phyloP scores from a whole-genome alignment of 2,329 filamentous ascomycete genomes.

The Chrysoporthe deuterocubensis region DNA sequence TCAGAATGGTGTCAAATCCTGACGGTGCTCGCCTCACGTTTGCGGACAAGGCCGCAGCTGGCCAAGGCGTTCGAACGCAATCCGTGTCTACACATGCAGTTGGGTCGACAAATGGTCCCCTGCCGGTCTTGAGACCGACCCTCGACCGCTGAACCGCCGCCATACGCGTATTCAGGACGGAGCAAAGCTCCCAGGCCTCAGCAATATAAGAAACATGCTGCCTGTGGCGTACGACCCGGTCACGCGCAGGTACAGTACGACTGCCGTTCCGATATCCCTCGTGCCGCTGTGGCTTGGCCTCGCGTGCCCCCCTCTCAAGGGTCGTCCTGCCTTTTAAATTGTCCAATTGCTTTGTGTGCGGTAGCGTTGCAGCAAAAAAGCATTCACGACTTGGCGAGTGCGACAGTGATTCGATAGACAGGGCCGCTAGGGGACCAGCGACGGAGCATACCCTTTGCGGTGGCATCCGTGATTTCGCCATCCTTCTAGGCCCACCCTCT shows the following conservation, averaged over 20 bases:
- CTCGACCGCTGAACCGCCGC: background rate
- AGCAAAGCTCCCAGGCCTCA: background rate
- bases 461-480: background rate
- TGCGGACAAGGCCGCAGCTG: background rate
- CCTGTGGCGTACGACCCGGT: slow-evolving; percentile 12
- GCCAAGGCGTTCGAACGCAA: background rate
- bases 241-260: slow-evolving; percentile 10
- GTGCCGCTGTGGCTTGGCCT: slow-evolving; percentile 20
- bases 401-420: slow-evolving; percentile 26
- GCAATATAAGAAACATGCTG: background rate
- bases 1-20: background rate
- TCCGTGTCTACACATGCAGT: background rate
- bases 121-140: background rate
- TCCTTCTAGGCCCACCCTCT: background rate
- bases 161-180: background rate
- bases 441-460: background rate
- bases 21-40: background rate
- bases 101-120: background rate
- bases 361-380: slow-evolving; percentile 22
- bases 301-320: background rate
- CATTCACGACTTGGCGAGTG: slow-evolving; percentile 12
- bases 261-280: slow-evolving; percentile 9
- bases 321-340: slow-evolving; percentile 8
- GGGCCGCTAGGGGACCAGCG: slow-evolving; percentile 26
- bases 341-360: slow-evolving; percentile 9